Evolutionary conservation across 1,284 basidiomycete genomes (phyloP), one percentile per base, ranked within the genome.

Genomic region (Sanghuangporus sanghuang): DNA sequence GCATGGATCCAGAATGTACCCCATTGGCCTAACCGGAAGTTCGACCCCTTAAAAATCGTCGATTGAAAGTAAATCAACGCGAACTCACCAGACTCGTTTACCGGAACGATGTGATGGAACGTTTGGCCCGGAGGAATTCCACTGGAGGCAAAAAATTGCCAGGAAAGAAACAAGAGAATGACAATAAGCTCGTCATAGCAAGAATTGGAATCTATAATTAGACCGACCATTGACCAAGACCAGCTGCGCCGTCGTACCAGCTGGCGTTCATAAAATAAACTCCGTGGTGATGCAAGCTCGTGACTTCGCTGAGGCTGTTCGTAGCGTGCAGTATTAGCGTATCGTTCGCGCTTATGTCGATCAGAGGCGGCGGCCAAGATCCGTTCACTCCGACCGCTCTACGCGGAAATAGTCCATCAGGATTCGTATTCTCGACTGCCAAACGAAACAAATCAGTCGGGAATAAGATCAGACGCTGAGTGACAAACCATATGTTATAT

Each of bases 1-100:
- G 85, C 85, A 70, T 96, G 94, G 11, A 89, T 85, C 95, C 95
- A 97, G 75, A 90, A 97, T 2, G 93, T 93, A 4, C 95, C 95
- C 77, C 84, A 83, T 73, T 95, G 90, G 16, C 44, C 44, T 46
- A 3, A 32, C 27, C 27, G 5, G 27, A 18, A 46, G 16, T 46
- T 16, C 7, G 27, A 32, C 27, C 5, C 27, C 27, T 32, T 32
- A 32, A 32, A 32, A 2, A 3, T 32, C 27, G 27, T 32, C 27
- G 27, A 32, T 5, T 32, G 27, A 32, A 32, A 32, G 5, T 3
- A 3, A 32, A 32, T 2, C 4, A 3, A 32, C 27, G 27, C 2
- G 27, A 32, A 46, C 44, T 46, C 6, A 3, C 83, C 82, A 0
- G 86, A 87, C 2, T 79, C 71, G 67, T 86, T 79, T 61, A 94